A percentile compares a stretch with the other conserved stretches of the same genome.
Evolutionary conservation across 805 yeast genomes (phyloP).

Genomic region (Hermanozyma aechmeae): DNA sequence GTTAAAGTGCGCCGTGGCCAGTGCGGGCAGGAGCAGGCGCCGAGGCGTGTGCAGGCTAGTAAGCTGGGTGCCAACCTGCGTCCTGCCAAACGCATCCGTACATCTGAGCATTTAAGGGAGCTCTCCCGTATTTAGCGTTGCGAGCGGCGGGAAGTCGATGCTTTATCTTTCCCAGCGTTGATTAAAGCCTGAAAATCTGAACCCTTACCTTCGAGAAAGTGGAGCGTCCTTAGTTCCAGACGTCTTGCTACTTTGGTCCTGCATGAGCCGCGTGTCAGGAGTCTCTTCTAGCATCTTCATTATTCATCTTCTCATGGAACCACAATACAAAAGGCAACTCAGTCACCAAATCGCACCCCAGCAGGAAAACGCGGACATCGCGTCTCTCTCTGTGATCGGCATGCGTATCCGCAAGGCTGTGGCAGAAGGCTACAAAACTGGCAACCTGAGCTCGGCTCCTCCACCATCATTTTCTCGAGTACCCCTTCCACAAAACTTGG

Average conservation of each 20-base stretch:
- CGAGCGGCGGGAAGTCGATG: too few relatives aligned
- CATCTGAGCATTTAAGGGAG: too few relatives aligned
- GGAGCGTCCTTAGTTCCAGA: too few relatives aligned
- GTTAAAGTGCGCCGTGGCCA: not conserved
- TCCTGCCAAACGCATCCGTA: not conserved
- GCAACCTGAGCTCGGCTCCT: constrained; percentile 2
- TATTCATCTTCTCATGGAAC: too few relatives aligned
- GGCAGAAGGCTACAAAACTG: constrained; percentile 44
- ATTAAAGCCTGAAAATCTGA: too few relatives aligned
- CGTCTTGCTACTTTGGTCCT: too few relatives aligned
- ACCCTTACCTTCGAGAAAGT: too few relatives aligned
- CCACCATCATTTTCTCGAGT: constrained; percentile 16
- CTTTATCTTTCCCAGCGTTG: too few relatives aligned
- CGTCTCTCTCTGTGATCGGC: constrained; percentile 46
- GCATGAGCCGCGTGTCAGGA: too few relatives aligned
- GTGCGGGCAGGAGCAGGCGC: not conserved
- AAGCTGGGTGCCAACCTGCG: not conserved
- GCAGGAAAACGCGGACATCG: constrained; percentile 19
- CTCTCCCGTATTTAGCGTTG: too few relatives aligned
- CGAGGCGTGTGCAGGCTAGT: not conserved
- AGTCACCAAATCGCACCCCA: constrained; percentile 19
- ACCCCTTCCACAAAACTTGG: constrained; percentile 32
- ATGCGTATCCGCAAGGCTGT: constrained; percentile 67
- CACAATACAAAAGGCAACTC: constrained; percentile 21
- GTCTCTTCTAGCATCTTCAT: too few relatives aligned